Evolutionary conservation across 306 rosid species (phyloP), one percentile per base, ranked within the genome.

Genomic region (Rosa rugosa): DNA sequence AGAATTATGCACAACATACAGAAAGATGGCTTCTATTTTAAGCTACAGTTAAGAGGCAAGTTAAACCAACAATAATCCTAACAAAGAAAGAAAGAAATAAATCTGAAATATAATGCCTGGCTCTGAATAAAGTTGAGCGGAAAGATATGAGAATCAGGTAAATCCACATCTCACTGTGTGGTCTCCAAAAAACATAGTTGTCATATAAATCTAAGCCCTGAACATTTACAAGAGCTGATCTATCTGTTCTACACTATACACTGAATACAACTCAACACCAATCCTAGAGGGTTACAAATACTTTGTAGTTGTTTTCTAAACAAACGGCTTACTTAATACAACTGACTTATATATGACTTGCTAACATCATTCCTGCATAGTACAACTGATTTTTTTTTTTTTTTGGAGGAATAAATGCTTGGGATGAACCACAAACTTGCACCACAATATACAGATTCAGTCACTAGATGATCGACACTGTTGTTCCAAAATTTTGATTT

Each of bases 181-280:
- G 25, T 23, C 51, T 65, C 13, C 40, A 18, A 0, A 42, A 71
- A 76, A 66, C 45, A 72, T 18, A 44, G 41, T 41, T 5, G 7
- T 80, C 34, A 53, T 77, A 80, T 65, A 56, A 13, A 77, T 42
- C 62, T 76, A 25, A 69, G 36, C 23, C 51, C 65, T 50, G 38
- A 69, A 73, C 53, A 75, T 84, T 69, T 81, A 77, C 80, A 44
- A 23, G 9, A 59, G 70, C 46, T 36, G 78, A 44, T n/a, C 63
- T 14, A 18, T 42, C 18, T 18, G n/a, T 45, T 46, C 10, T 8
- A 66, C 46, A 76, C 54, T 53, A 46, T 36, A 67, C 34, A 72
- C 82, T 27, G 40, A 53, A 41, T 25, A 77, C 81, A 72, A 50
- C 68, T 49, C 60, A 47, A 62, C 51, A 42, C 60, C 23, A 47